Evolutionary conservation across 495 filamentous ascomycete genomes (phyloP).

Genomic region (Usnea hakonensis): DNA sequence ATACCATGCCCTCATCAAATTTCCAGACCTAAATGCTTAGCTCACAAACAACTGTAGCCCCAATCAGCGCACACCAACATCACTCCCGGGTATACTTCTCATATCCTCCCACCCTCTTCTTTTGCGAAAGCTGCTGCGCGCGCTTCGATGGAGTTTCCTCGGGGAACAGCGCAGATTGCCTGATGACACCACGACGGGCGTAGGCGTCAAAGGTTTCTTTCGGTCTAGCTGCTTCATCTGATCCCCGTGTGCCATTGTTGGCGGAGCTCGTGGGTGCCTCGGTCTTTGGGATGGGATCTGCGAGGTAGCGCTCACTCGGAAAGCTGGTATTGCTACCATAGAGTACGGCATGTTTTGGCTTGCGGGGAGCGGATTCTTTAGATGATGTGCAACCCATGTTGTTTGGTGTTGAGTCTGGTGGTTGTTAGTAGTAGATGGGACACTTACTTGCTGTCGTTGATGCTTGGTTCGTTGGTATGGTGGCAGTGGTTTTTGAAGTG

Average conservation of each 20-base stretch:
- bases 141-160: not conserved
- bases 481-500: not conserved
- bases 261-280: not conserved
- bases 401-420: not conserved
- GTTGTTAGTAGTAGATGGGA: not conserved
- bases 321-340: not conserved
- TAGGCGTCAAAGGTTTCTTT: not conserved
- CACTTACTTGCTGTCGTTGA: not conserved
- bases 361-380: not conserved
- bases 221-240: not conserved
- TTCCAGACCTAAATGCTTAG: too few species aligned
- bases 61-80: not conserved
- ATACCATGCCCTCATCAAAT: too few species aligned
- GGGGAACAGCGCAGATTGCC: not conserved
- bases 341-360: not conserved
- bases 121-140: not conserved
- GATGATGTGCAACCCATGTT: not conserved
- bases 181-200: not conserved
- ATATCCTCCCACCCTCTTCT: not conserved
- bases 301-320: not conserved
- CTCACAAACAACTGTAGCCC: too few species aligned
- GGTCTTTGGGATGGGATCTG: not conserved
- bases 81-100: not conserved
- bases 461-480: not conserved
- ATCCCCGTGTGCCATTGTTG: not conserved